phyloP scores from a whole-genome alignment of 2,329 filamentous ascomycete species.

The Hymenoscyphus salicellus region DNA sequence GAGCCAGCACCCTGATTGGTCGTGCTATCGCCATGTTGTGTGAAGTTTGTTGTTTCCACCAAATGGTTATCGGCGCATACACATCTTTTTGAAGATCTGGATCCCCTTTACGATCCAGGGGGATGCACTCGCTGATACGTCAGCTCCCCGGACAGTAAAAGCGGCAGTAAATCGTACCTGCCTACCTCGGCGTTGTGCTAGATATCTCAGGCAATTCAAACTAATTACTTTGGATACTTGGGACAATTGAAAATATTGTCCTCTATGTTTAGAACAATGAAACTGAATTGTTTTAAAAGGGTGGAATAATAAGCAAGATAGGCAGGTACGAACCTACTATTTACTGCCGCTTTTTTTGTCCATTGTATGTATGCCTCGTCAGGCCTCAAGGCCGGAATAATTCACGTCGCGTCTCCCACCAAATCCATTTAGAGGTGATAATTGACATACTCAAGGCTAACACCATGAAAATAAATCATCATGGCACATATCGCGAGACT shows the following conservation, averaged over 20 bases:
- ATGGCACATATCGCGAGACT: constrained; percentile 73
- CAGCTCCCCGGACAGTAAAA: constrained; percentile 7
- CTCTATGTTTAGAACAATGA: no score
- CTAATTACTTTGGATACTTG: no score
- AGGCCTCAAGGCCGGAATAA: neutral
- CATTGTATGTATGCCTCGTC: no score
- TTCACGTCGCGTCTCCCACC: constrained; percentile 6
- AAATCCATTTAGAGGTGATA: neutral
- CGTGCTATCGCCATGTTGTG: constrained; percentile 77
- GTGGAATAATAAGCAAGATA: no score
- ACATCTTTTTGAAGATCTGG: constrained; percentile 13
- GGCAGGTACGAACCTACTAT: neutral
- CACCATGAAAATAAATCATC: neutral
- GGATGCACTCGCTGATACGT: constrained; percentile 5
- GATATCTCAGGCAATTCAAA: no score
- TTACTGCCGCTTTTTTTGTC: neutral
- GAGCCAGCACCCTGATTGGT: constrained; percentile 75
- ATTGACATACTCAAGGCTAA: neutral
- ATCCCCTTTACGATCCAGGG: constrained; percentile 16
- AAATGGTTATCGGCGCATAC: constrained; percentile 13
- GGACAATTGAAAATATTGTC: no score
- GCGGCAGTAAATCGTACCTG: neutral
- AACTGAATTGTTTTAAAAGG: no score
- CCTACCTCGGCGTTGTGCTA: neutral
- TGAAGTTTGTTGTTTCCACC: constrained; percentile 17